Evolutionary conservation across 2,329 filamentous ascomycete species (phyloP).

Genomic region (Trichoderma citrinoviride): DNA sequence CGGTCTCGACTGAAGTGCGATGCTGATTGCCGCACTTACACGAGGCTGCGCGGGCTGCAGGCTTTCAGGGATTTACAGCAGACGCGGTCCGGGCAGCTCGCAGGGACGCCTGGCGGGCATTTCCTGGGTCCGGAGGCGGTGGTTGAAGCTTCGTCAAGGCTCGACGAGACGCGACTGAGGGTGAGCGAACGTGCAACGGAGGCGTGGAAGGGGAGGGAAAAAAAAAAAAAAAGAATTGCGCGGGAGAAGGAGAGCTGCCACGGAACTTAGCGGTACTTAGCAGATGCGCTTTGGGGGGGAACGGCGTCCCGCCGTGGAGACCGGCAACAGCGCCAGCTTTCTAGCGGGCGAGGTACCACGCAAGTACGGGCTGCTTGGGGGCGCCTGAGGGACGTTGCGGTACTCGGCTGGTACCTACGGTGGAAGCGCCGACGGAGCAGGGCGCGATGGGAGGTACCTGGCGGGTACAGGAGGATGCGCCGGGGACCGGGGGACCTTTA

Average conservation of each 20-base stretch:
- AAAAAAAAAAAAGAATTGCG: constrained; percentile 31
- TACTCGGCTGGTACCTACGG: not conserved
- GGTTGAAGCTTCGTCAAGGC: constrained; percentile 28
- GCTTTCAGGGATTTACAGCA: constrained; percentile 7
- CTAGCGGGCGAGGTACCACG: not conserved
- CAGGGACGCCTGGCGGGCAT: constrained; percentile 11
- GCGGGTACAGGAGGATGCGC: too few species aligned
- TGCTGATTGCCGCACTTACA: constrained; percentile 32
- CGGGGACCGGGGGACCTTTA: too few species aligned
- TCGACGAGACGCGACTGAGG: constrained; percentile 32
- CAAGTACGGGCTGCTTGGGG: not conserved
- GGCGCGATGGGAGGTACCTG: too few species aligned
- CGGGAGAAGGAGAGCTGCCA: constrained; percentile 23
- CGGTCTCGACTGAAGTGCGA: too few species aligned
- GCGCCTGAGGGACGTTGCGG: not conserved
- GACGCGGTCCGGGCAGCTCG: constrained; percentile 21
- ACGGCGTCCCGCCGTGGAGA: constrained; percentile 19
- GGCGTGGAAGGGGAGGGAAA: not conserved
- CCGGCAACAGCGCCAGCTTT: constrained; percentile 8
- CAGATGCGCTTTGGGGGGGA: not conserved
- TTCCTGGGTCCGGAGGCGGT: not conserved
- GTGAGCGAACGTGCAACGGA: constrained; percentile 18
- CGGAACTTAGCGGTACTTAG: constrained; percentile 19
- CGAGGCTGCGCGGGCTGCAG: constrained; percentile 25
- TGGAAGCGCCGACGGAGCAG: too few species aligned